These are phyloP conservation scores for Coniferiporia sulphurascens DNA, from an alignment of 1,284 basidiomycete genomes.

Conservation along the genomic window DNA sequence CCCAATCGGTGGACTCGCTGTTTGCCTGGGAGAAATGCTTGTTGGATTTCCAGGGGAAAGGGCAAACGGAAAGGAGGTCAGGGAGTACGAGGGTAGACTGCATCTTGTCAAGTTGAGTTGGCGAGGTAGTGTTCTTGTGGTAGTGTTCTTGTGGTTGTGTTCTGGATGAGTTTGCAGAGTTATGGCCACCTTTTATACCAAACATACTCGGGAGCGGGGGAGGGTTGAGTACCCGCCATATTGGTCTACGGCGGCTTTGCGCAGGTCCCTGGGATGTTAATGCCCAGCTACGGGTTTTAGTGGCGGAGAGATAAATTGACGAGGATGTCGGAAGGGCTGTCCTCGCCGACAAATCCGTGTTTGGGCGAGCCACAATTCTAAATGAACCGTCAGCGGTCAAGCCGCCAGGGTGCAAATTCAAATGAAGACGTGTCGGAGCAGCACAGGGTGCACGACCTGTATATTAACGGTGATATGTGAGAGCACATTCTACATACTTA, in stretches of 20 bases:
- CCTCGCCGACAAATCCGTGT: no score
- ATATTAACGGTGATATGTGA: no score
- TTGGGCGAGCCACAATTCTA: no score
- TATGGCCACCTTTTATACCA: background rate
- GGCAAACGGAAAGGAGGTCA: constrained; percentile 10
- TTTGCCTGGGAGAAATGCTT: constrained; percentile 49
- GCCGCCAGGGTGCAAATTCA: no score
- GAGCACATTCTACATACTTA: no score
- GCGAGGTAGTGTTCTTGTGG: background rate
- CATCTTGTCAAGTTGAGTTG: background rate
- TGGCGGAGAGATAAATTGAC: no score
- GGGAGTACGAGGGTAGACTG: constrained; percentile 18
- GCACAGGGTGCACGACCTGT: no score
- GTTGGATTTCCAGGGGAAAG: constrained; percentile 28
- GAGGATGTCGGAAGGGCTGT: no score
- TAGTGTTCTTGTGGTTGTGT: background rate
- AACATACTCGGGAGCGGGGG: background rate
- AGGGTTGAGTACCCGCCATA: background rate
- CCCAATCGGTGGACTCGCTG: constrained; percentile 56
- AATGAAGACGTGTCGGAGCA: no score
- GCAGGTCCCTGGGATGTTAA: no score
- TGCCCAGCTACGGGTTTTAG: no score
- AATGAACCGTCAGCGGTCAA: no score
- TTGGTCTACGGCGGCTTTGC: background rate
- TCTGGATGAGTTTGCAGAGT: background rate